phyloP scores from a whole-genome alignment of 177 flowering plant species.

The Vitis hybrid region DNA sequence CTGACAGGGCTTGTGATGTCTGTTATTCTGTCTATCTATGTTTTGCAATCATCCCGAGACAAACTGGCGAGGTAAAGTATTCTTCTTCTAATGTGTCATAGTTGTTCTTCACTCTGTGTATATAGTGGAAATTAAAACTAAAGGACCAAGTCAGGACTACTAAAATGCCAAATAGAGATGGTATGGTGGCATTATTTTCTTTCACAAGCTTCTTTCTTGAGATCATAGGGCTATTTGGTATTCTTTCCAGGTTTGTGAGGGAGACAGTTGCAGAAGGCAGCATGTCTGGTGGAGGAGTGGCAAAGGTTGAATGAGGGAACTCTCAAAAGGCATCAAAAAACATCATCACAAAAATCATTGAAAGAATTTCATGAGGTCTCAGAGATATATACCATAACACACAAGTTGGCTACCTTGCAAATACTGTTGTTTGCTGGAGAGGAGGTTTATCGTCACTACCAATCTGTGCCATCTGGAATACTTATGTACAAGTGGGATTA shows the following conservation, averaged over 20 bases:
- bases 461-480: neutral
- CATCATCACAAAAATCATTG: too few relatives aligned
- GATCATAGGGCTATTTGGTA: neutral
- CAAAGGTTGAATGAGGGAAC: constrained; percentile 73
- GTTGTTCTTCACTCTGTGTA: neutral
- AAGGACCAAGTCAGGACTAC: too few relatives aligned
- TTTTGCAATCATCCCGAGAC: constrained; percentile 90
- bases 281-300: constrained; percentile 63
- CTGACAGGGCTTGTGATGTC: constrained; percentile 71
- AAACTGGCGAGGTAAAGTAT: constrained; percentile 69
- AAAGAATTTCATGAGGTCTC: too few relatives aligned
- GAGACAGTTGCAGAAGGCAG: constrained; percentile 93
- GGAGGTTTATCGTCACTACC: neutral
- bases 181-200: neutral
- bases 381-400: too few relatives aligned
- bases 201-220: neutral
- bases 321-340: neutral
- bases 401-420: too few relatives aligned
- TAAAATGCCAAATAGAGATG: neutral
- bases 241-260: constrained; percentile 70
- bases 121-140: neutral
- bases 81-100: neutral
- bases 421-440: too few relatives aligned
- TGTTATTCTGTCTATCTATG: constrained; percentile 70
- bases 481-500: constrained; percentile 7